Conservation (phyloP, 768 basidiomycete species). For the Kwoniella sp. region DNA sequence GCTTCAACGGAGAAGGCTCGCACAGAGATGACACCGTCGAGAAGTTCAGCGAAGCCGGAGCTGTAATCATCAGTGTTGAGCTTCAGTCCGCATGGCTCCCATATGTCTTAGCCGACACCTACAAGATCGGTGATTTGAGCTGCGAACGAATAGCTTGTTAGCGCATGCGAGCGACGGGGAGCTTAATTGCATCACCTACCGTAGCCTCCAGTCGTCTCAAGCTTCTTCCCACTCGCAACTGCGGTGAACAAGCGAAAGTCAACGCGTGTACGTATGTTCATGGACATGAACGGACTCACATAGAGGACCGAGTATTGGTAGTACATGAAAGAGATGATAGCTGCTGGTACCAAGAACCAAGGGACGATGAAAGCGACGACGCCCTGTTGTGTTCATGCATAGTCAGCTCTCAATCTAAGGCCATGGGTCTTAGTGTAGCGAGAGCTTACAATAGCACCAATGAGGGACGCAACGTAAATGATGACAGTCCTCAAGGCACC, state of each 20-base stretch:
- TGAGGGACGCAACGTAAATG: constrained; percentile 73
- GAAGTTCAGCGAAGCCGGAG: constrained; percentile 58
- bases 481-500: constrained; percentile 70
- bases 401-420: neutral
- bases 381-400: constrained; percentile 10
- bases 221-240: constrained; percentile 73
- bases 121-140: constrained; percentile 48
- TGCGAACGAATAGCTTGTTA: constrained; percentile 60
- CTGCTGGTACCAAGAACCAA: constrained; percentile 75
- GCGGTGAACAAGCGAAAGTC: neutral
- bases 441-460: constrained; percentile 73
- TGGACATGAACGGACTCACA: constrained; percentile 19
- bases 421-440: neutral
- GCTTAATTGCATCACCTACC: constrained; percentile 63
- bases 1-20: constrained; percentile 84
- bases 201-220: constrained; percentile 89
- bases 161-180: neutral
- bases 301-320: constrained; percentile 64
- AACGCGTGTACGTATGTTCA: neutral
- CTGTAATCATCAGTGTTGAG: constrained; percentile 12
- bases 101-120: neutral
- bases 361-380: constrained; percentile 68
- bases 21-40: constrained; percentile 90
- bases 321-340: constrained; percentile 73
- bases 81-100: neutral